Percentiles rank a stretch among this genome's conserved stretches.
Conservation (phyloP, 169 alveolate species). For the Cryptosporidium viatorum region DNA sequence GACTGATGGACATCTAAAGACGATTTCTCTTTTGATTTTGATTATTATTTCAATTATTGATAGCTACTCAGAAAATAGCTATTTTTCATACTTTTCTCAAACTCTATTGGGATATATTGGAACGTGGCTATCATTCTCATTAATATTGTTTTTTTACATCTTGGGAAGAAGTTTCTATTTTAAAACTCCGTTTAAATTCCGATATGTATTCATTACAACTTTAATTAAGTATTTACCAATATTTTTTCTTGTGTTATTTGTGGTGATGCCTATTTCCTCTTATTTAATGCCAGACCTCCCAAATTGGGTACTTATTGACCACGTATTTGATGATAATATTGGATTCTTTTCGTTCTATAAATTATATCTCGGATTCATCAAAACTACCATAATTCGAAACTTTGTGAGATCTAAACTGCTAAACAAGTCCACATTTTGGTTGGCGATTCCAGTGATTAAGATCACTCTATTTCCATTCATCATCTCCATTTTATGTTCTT, state of each 20-base stretch:
- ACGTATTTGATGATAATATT: conserved; percentile 11
- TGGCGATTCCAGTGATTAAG: conserved; percentile 31
- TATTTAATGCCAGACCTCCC: conserved; percentile 65
- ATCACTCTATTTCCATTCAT: conserved; percentile 44
- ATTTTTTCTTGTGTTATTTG: conserved; percentile 4
- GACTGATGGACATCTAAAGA: conserved; percentile 54
- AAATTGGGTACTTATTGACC: background rate
- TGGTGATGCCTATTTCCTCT: conserved; percentile 26
- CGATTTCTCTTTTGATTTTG: conserved; percentile 47
- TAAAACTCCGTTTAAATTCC: conserved; percentile 42
- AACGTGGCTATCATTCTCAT: conserved; percentile 40
- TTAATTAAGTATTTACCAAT: conserved; percentile 16
- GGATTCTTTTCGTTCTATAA: conserved; percentile 30
- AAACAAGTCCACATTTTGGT: conserved; percentile 23
- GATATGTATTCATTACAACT: conserved; percentile 38
- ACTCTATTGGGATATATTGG: conserved; percentile 67
- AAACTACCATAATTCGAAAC: background rate
- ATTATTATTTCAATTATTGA: conserved; percentile 30
- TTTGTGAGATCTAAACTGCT: conserved; percentile 30
- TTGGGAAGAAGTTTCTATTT: conserved; percentile 53
- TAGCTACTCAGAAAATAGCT: conserved; percentile 3
- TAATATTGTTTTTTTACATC: conserved; percentile 30
- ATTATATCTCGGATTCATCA: background rate
- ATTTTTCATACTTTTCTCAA: conserved; percentile 53
- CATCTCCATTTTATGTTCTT: conserved; percentile 31